A percentile compares a stretch with the other conserved stretches of the same genome.
phyloP scores from a whole-genome alignment of 139 green algal genomes.

The Desmodesmus armatus region DNA sequence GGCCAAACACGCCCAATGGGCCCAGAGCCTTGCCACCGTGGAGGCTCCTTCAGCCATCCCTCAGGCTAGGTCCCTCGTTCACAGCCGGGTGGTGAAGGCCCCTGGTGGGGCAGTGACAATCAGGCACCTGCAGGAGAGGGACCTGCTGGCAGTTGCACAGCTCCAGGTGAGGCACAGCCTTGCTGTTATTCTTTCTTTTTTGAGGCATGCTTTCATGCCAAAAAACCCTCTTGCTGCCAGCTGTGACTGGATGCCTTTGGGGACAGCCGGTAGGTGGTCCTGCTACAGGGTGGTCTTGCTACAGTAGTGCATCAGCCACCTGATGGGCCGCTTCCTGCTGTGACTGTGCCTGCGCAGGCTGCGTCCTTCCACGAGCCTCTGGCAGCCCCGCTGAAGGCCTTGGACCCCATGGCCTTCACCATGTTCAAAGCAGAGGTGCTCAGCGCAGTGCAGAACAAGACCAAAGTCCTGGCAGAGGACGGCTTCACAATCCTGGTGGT shows the following conservation, averaged over 20 bases:
- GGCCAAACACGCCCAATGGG: too few relatives aligned
- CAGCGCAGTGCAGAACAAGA: conserved; percentile 38
- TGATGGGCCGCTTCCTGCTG: too few relatives aligned
- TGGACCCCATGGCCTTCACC: conserved; percentile 42
- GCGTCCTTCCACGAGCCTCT: conserved; percentile 27
- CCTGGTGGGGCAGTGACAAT: conserved; percentile 18
- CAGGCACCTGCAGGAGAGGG: conserved; percentile 13
- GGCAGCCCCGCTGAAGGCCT: neutral
- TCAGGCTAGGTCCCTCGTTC: too few relatives aligned
- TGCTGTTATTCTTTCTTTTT: too few relatives aligned
- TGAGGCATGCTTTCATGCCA: too few relatives aligned
- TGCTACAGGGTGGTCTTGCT: too few relatives aligned
- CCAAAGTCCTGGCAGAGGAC: neutral
- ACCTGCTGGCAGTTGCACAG: conserved; percentile 29
- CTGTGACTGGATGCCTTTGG: too few relatives aligned
- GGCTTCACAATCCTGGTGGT: conserved; percentile 52
- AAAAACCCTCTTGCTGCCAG: too few relatives aligned
- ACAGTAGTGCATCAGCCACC: too few relatives aligned
- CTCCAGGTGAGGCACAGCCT: conserved; percentile 35
- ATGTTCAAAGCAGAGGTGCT: conserved; percentile 57
- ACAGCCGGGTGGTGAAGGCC: conserved; percentile 10
- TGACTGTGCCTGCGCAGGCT: conserved; percentile 31
- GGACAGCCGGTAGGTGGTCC: too few relatives aligned
- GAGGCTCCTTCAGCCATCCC: too few relatives aligned
- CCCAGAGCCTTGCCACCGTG: too few relatives aligned